Percentiles rank a stretch among this genome's conserved stretches.
These are phyloP conservation scores for Caryopteris hybrid DNA, from an alignment of 305 asterid genomes.

Conservation along the genomic window DNA sequence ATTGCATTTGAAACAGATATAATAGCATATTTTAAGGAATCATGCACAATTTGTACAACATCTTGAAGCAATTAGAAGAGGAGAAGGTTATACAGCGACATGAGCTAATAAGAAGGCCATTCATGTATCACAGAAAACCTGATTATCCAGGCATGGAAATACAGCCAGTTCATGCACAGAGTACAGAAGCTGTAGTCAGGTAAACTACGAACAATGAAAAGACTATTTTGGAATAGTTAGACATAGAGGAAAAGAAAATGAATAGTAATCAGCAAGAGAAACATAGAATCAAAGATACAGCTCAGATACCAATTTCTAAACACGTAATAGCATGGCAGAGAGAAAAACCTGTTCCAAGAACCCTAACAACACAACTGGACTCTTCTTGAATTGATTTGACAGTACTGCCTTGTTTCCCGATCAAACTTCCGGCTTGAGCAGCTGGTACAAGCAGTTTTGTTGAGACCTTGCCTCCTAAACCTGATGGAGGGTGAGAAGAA, in stretches of 20 bases:
- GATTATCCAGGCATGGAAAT: neutral
- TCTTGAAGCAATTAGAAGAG: neutral
- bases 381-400: constrained; percentile 89
- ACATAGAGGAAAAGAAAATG: neutral
- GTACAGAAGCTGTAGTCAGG: neutral
- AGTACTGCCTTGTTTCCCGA: constrained; percentile 90
- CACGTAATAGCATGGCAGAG: constrained; percentile 15
- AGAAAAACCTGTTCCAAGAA: constrained; percentile 74
- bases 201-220: neutral
- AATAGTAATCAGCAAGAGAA: constrained; percentile 2
- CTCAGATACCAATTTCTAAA: constrained; percentile 8
- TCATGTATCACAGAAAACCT: neutral
- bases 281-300: neutral
- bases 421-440: constrained; percentile 89
- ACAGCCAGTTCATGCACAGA: constrained; percentile 8
- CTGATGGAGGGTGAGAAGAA: constrained; percentile 51
- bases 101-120: neutral
- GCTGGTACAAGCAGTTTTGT: constrained; percentile 87
- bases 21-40: neutral
- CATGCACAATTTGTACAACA: neutral
- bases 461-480: constrained; percentile 57
- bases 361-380: constrained; percentile 75
- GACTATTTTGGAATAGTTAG: neutral
- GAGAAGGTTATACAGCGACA: neutral
- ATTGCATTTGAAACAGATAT: neutral